phyloP scores from a whole-genome alignment of 495 filamentous ascomycete species.

The Neurospora discreta region DNA sequence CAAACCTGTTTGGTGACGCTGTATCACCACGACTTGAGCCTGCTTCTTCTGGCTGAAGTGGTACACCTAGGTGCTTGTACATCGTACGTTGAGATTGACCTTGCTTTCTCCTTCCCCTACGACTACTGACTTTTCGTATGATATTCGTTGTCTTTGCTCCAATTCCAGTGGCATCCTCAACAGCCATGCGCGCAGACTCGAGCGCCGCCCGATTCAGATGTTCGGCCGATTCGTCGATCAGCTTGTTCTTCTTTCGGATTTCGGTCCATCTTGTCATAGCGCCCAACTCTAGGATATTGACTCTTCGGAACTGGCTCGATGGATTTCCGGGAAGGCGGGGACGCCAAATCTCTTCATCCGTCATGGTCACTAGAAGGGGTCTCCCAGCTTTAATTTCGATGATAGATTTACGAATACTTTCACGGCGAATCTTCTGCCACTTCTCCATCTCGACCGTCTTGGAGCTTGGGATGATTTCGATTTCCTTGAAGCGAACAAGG shows the following conservation, averaged over 20 bases:
- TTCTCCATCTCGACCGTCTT: conserved; percentile 39
- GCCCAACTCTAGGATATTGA: conserved; percentile 58
- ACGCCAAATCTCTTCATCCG: conserved; percentile 50
- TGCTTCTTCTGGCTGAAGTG: not conserved
- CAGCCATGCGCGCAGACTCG: conserved; percentile 23
- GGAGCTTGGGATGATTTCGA: conserved; percentile 54
- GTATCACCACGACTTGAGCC: not conserved
- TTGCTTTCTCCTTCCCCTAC: conserved; percentile 9
- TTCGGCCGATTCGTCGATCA: conserved; percentile 37
- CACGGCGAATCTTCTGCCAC: conserved; percentile 31
- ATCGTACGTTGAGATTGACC: not conserved
- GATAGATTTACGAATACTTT: conserved; percentile 19
- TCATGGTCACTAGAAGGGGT: conserved; percentile 20
- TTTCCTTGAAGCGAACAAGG: conserved; percentile 48
- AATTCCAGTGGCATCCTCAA: conserved; percentile 21
- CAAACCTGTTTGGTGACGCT: not conserved
- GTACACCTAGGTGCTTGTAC: not conserved
- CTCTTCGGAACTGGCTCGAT: conserved; percentile 48
- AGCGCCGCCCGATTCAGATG: conserved; percentile 31
- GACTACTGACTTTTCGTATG: conserved; percentile 26
- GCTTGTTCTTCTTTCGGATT: conserved; percentile 53
- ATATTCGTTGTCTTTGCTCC: conserved; percentile 21
- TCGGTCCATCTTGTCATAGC: conserved; percentile 55
- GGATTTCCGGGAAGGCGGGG: conserved; percentile 59
- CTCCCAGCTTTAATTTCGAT: not conserved